Conservation (phyloP, 1,139 yeast genomes). For the Candida sojae region DNA sequence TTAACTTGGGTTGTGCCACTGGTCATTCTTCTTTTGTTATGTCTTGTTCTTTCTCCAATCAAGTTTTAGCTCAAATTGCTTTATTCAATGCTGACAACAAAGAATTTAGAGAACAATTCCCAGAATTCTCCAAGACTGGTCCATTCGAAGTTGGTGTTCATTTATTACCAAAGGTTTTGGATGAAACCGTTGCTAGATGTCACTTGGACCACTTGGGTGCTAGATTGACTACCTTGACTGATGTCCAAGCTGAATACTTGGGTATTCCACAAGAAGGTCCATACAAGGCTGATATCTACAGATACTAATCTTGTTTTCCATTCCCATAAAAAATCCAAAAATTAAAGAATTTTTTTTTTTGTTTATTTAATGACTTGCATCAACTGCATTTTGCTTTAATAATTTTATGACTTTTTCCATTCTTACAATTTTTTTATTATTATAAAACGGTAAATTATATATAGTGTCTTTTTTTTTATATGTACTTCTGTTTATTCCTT, state of each 20-base stretch:
- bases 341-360: constrained; percentile 19
- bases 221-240: constrained; percentile 75
- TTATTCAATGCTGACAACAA: constrained; percentile 87
- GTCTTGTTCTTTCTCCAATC: constrained; percentile 99
- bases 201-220: constrained; percentile 97
- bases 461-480: background rate
- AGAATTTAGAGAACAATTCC: constrained; percentile 76
- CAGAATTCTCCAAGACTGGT: constrained; percentile 93
- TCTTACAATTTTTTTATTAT: constrained; percentile 14
- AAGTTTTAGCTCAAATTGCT: constrained; percentile 99
- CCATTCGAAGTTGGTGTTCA: constrained; percentile 93
- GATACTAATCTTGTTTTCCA: constrained; percentile 62
- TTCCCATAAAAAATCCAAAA: no score
- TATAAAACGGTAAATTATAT: background rate
- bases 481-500: background rate
- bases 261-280: constrained; percentile 96
- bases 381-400: constrained; percentile 40
- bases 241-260: constrained; percentile 92
- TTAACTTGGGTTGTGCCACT: constrained; percentile 99
- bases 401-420: background rate
- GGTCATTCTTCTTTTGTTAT: constrained; percentile 99
- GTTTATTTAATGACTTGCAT: constrained; percentile 35
- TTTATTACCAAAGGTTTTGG: constrained; percentile 96
- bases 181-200: constrained; percentile 97
- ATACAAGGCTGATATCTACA: constrained; percentile 97